Conservation (phyloP, 352 stramenopile genomes). For the Globisporangium rhizosaccharum region DNA sequence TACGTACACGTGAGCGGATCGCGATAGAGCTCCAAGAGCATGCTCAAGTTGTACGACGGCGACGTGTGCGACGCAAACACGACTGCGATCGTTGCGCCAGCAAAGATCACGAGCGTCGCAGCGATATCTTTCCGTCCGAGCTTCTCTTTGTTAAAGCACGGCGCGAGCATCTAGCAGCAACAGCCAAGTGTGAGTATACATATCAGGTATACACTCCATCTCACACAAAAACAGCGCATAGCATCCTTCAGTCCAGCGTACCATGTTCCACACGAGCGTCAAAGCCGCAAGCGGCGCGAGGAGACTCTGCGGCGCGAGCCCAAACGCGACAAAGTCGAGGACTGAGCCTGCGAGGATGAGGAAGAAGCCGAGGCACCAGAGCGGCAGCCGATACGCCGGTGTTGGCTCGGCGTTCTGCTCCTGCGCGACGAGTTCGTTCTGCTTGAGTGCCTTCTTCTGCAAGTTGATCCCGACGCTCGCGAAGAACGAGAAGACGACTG, state of each 20-base stretch:
- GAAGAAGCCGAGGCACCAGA: constrained; percentile 83
- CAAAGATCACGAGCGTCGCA: constrained; percentile 80
- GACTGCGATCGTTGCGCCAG: constrained; percentile 75
- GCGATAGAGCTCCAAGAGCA: constrained; percentile 76
- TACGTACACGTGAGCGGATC: constrained; percentile 53
- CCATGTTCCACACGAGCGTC: constrained; percentile 91
- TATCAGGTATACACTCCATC: neutral
- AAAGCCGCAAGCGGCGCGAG: constrained; percentile 82
- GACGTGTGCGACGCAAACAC: constrained; percentile 81
- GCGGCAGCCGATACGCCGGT: constrained; percentile 67
- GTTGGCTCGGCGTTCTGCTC: constrained; percentile 41
- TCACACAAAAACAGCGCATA: neutral
- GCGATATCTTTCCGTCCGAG: constrained; percentile 73
- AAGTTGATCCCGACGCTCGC: constrained; percentile 81
- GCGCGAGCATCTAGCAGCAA: constrained; percentile 55
- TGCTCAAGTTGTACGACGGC: constrained; percentile 75
- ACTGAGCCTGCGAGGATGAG: constrained; percentile 78
- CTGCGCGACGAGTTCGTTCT: constrained; percentile 60
- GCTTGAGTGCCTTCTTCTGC: constrained; percentile 82
- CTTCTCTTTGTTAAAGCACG: constrained; percentile 86
- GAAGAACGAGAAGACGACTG: constrained; percentile 80
- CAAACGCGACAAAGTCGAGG: constrained; percentile 90
- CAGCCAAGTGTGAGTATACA: neutral
- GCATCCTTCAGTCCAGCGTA: constrained; percentile 11
- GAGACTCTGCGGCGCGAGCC: constrained; percentile 84